Evolutionary conservation across 140 eudicot genomes (phyloP), one percentile per base, ranked within the genome.

Genomic region (Senecio squalidus): DNA sequence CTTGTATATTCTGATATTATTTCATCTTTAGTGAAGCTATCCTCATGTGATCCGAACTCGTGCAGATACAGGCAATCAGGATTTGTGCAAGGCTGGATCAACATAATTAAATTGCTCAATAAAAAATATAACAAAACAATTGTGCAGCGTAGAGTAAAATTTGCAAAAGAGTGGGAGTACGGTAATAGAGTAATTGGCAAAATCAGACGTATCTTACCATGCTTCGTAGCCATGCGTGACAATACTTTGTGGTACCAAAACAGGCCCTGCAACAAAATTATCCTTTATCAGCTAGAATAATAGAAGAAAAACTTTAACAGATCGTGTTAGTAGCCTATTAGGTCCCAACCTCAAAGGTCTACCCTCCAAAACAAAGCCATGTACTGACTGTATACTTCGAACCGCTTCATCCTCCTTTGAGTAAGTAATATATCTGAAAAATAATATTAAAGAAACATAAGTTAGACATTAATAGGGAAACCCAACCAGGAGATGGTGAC

Each of bases 41-140:
- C 96, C 67, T 93, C 99, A 68, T 88, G 95, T 59, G 93, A 80
- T 60, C 99, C 99, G 36, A 88, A 76, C 82, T 93, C 99, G 74
- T 93, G 99, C 85, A 93, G 80, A 70, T 93, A 93, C 30, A 93
- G 74, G 73, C 99, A 93, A 59, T 93, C 99, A 41, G 96, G 96
- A 70, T 88, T 93, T 77, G 76, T 84, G 83, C 99, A 93, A 55
- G 99, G 89, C 99, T 93, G 94, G 22, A 79, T 26, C 76, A 71
- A 64, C 16, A 74, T 39, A 71, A 28, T 30, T 11, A 17, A 17
- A 46, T 31, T 38, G 4, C 9, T 34, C 18, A 26, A 27, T 45
- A 9, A 53, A 49, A 55, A 5, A 23, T 52, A 49, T 15, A 17
- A 24, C 20, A 25, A 64, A 45, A 24, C 20, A 25, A 64, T 36